phyloP scores from a whole-genome alignment of 768 basidiomycete genomes.

The Phallus indusiatus region DNA sequence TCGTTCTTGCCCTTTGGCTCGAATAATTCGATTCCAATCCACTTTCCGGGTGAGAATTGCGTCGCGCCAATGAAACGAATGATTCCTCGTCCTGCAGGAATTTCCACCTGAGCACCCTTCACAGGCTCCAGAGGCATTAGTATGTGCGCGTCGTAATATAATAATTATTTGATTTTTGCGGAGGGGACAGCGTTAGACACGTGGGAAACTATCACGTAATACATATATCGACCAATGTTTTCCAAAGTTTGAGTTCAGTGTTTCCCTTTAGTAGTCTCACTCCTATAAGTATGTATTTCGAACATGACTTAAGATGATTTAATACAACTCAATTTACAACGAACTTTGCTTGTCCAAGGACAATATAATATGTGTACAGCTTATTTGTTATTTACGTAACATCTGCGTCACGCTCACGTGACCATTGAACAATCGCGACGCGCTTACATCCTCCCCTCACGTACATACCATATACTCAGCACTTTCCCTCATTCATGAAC shows the following conservation, averaged over 20 bases:
- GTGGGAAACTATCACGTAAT: not conserved
- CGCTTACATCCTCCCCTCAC: not conserved
- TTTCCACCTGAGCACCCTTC: conserved; percentile 69
- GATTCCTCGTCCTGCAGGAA: conserved; percentile 71
- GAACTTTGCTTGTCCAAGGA: too few species aligned
- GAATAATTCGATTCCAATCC: conserved; percentile 88
- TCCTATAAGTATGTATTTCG: too few species aligned
- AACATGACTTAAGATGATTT: not conserved
- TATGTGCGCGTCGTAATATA: conserved; percentile 15
- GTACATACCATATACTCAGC: not conserved
- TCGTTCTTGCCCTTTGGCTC: conserved; percentile 92
- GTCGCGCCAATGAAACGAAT: conserved; percentile 84
- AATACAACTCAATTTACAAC: not conserved
- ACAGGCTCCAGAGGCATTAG: conserved; percentile 34
- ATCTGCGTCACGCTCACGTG: not conserved
- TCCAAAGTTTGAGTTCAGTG: not conserved
- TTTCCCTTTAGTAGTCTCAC: not conserved
- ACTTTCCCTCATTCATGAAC: conserved; percentile 1
- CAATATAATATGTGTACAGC: not conserved
- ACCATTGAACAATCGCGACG: conserved; percentile 1
- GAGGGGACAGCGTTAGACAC: not conserved
- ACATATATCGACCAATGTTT: too few species aligned
- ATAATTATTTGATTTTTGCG: too few species aligned
- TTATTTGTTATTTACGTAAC: not conserved
- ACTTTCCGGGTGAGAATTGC: conserved; percentile 79